Evolutionary conservation across 176 grass and related monocot genomes (phyloP), one percentile per base, ranked within the genome.

Genomic region (Miscanthus lutarioriparius): DNA sequence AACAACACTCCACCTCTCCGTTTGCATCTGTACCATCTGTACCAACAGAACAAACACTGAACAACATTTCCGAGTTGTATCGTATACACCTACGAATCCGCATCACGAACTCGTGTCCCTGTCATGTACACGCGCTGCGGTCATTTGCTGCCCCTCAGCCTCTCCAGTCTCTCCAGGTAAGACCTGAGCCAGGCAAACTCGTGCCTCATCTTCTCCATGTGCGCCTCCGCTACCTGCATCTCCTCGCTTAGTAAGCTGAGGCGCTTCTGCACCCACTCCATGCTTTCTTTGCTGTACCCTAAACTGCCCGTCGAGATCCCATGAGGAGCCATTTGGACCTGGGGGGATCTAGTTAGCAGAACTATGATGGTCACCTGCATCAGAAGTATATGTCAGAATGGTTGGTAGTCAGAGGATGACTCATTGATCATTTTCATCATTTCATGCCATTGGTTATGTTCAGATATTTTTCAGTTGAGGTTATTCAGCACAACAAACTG

Each of bases 131-230:
- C 43, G 11, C 64, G 22, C 6, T 62, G 58, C 43, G 20, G 63
- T 86, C 82, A 92, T 32, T 43, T 74, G 13, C 84, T 71, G 36
- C 80, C 69, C 70, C 89, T 92, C 64, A 89, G 69, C 83, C 80
- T 90, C 78, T 96, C 75, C 28, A 99, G 68, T 23, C 75, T 89
- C 77, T 91, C 88, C 20, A 96, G 51, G 70, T 94, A 88, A 69
- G 78, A 86, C 32, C 86, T 96, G 72, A 99, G 91, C 91, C 92
- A 94, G 27, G 72, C 75, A 86, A 92, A 91, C 69, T 99, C 97
- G 2, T 78, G 58, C 28, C 63, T 84, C 90, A 99, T 88, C 62
- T 49, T 92, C 84, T 99, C 93, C 93, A 99, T 77, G 19, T 91
- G 97, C 7, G 66, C 38, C 79, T 92, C 93, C 14, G 88, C 77